Percentiles rank a stretch among this genome's conserved stretches.
Conservation (phyloP, 345 rosid genomes). For the Salix udensis region DNA sequence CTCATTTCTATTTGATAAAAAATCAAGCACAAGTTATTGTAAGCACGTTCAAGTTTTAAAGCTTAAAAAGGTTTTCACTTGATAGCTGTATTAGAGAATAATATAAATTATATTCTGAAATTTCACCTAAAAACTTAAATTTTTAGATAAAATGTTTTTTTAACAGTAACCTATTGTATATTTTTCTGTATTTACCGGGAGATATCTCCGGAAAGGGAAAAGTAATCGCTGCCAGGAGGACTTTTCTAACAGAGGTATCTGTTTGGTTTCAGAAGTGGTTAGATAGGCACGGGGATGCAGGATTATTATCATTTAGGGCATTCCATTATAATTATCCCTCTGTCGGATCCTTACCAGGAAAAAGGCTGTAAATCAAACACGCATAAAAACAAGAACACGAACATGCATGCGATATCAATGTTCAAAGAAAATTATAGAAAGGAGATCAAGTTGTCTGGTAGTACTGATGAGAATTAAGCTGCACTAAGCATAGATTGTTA, state of each 20-base stretch:
- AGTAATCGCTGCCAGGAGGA: background rate
- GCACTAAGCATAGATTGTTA: background rate
- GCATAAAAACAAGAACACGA: background rate
- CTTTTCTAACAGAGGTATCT: slow-evolving; percentile 5
- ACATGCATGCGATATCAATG: slow-evolving; percentile 1
- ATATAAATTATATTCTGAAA: no score
- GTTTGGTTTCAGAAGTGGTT: slow-evolving; percentile 16
- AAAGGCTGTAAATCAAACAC: slow-evolving; percentile 6
- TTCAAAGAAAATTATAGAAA: background rate
- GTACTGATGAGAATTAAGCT: slow-evolving; percentile 2
- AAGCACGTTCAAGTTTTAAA: no score
- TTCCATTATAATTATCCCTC: slow-evolving; percentile 22
- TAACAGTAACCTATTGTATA: background rate
- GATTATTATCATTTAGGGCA: slow-evolving; percentile 22
- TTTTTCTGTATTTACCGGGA: background rate
- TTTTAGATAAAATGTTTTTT: no score
- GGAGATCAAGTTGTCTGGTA: slow-evolving; percentile 12
- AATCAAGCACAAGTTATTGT: no score
- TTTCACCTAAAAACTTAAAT: no score
- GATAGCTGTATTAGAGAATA: no score
- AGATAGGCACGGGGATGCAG: slow-evolving; percentile 11
- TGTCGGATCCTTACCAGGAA: slow-evolving; percentile 1
- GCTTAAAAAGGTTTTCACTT: no score
- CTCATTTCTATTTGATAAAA: no score
- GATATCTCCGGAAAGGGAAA: background rate